These are phyloP conservation scores for Dryas integrifolia DNA, from an alignment of 331 rosid species.

Conservation along the genomic window DNA sequence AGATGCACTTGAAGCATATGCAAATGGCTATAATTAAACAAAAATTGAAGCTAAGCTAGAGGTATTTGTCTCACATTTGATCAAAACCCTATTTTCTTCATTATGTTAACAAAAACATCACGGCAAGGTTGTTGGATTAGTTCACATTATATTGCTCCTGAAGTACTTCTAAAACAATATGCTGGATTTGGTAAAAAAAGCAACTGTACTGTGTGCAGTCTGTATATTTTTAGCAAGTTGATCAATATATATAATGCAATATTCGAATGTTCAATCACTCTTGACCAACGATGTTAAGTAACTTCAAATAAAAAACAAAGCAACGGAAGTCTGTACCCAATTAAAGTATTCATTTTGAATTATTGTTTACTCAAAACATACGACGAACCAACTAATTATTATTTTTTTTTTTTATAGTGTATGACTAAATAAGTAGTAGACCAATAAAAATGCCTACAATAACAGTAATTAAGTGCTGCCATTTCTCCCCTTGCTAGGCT, in stretches of 20 bases:
- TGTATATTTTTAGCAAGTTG: neutral
- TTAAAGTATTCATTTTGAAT: neutral
- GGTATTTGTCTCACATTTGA: neutral
- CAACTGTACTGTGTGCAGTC: neutral
- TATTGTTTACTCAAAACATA: neutral
- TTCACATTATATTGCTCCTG: neutral
- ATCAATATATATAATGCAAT: slow-evolving; percentile 7
- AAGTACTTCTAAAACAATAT: neutral
- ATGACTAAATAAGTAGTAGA: too few species aligned
- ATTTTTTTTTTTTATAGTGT: too few species aligned
- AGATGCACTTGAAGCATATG: slow-evolving; percentile 14
- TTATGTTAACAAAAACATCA: slow-evolving; percentile 13
- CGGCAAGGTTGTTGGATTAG: slow-evolving; percentile 45
- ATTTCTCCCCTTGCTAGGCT: too few species aligned
- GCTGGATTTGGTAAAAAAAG: neutral
- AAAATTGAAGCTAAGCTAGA: neutral
- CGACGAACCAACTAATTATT: too few species aligned
- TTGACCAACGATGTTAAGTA: slow-evolving; percentile 18
- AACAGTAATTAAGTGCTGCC: too few species aligned
- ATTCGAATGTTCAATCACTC: neutral
- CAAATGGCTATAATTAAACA: neutral
- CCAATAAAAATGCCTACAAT: too few species aligned
- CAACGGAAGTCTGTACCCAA: too few species aligned
- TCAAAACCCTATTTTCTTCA: neutral
- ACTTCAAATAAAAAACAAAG: slow-evolving; percentile 9